These are phyloP conservation scores for Pelargonium australe DNA, from an alignment of 441 rosid genomes.

Conservation along the genomic window DNA sequence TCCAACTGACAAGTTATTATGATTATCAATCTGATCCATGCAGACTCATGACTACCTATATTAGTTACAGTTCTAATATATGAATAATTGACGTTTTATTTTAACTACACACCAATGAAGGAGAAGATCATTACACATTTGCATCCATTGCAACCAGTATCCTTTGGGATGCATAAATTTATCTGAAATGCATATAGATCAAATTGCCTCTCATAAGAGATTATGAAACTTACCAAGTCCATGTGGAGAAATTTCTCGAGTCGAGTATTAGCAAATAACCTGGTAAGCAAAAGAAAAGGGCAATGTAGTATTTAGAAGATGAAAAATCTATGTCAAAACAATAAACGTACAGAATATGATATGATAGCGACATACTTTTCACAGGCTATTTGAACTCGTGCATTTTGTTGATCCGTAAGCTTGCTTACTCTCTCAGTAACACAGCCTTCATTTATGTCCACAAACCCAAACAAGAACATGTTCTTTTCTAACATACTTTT, in stretches of 20 bases:
- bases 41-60: not conserved
- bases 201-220: not conserved
- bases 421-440: constrained; percentile 37
- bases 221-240: constrained; percentile 54
- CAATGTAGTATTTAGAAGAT: not conserved
- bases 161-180: not conserved
- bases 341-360: not conserved
- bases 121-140: not conserved
- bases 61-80: not conserved
- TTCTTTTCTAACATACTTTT: constrained; percentile 58
- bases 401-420: constrained; percentile 48
- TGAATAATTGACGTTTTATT: not conserved
- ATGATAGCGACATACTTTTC: constrained; percentile 36
- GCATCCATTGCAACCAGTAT: not conserved
- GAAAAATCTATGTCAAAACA: not conserved
- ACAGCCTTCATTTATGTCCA: constrained; percentile 46
- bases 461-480: constrained; percentile 62
- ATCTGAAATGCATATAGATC: not conserved
- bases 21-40: not conserved
- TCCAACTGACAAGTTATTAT: not conserved
- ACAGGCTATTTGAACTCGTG: constrained; percentile 47
- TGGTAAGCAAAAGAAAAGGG: constrained; percentile 25
- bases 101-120: not conserved
- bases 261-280: constrained; percentile 43
- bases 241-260: constrained; percentile 55